phyloP scores from a whole-genome alignment of 805 yeast species.

The baker's yeast (Saccharomyces cerevisiae) region DNA sequence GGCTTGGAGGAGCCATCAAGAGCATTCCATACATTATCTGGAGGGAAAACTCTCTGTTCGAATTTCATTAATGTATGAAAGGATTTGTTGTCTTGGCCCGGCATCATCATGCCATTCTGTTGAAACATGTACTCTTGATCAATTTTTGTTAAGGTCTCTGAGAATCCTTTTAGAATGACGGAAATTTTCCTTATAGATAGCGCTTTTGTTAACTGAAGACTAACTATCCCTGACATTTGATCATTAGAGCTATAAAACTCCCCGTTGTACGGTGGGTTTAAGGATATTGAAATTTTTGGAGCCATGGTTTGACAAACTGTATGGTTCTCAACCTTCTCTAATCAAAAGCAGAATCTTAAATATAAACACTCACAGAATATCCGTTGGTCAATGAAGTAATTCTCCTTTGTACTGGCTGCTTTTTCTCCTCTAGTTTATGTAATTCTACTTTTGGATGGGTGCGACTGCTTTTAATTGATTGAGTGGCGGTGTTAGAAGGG shows the following conservation, averaged over 20 bases:
- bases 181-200: constrained; percentile 32
- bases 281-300: constrained; percentile 13
- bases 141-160: constrained; percentile 22
- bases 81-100: constrained; percentile 22
- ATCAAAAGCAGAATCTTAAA: background rate
- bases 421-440: background rate
- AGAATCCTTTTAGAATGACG: constrained; percentile 43
- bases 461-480: background rate
- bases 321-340: background rate
- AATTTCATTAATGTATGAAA: constrained; percentile 18
- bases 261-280: constrained; percentile 24
- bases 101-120: constrained; percentile 22
- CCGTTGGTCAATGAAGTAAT: background rate
- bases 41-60: constrained; percentile 25
- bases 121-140: constrained; percentile 16
- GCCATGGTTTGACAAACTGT: constrained; percentile 12
- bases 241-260: constrained; percentile 26
- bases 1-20: constrained; percentile 24
- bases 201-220: constrained; percentile 18
- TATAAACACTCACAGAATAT: background rate
- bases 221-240: constrained; percentile 22
- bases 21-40: constrained; percentile 28
- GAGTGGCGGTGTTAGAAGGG: background rate
- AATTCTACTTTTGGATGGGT: background rate
- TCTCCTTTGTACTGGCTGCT: background rate